These are phyloP conservation scores for Vigna mungo DNA, from an alignment of 306 rosid species.

Conservation along the genomic window DNA sequence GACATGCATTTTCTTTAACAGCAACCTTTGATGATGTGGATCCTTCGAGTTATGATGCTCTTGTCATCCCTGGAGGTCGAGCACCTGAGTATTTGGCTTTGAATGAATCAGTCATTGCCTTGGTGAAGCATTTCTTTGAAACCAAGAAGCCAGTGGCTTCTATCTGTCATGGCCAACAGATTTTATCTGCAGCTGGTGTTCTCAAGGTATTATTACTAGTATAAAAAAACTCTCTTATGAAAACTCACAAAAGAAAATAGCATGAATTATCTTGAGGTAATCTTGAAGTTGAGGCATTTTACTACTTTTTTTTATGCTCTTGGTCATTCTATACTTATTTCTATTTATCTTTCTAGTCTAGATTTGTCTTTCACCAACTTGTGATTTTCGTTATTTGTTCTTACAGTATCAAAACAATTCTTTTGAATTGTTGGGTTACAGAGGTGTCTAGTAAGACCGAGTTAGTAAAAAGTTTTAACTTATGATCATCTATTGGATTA, in stretches of 20 bases:
- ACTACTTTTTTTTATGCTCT: neutral
- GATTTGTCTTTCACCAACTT: neutral
- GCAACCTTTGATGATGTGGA: constrained; percentile 65
- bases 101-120: constrained; percentile 45
- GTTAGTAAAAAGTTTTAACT: neutral
- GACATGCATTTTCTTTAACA: constrained; percentile 69
- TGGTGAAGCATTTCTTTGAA: constrained; percentile 56
- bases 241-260: neutral
- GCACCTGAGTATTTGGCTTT: constrained; percentile 54
- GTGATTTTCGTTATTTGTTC: constrained; percentile 2
- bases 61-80: constrained; percentile 62
- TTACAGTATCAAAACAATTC: neutral
- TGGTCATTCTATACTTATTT: neutral
- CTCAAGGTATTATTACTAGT: constrained; percentile 64
- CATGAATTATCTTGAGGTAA: neutral
- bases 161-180: constrained; percentile 70
- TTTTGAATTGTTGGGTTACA: constrained; percentile 18
- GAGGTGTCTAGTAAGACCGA: constrained; percentile 15
- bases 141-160: constrained; percentile 59
- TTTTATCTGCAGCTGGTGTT: constrained; percentile 85
- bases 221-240: neutral
- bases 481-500: neutral
- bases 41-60: constrained; percentile 69
- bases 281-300: constrained; percentile 10
- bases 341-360: constrained; percentile 1